Base-by-base conservation (phyloP, 495 filamentous ascomycete species). In the Melanomma pulvis-pyrius region DNA sequence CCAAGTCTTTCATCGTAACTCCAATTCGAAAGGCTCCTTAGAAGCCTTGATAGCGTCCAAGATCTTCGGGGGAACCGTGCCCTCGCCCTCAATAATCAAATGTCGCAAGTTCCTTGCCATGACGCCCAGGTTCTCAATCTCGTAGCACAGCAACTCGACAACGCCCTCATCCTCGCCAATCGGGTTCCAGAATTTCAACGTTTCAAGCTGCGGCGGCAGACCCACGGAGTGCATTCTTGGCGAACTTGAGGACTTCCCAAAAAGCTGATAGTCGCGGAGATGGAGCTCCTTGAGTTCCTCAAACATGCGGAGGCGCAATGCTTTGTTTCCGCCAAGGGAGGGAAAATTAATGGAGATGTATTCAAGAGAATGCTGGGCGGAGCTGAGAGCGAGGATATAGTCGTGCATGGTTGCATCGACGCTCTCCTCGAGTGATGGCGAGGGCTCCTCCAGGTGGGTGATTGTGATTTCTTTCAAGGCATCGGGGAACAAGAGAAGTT, bases 381-480 rank as follows among this genome's bases (percentile, higher is more conserved):
- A 62, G 22, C 51, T 52, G 19, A 62, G 26, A 5, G 59, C 59
- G 9, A 54, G 13, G 22, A 62, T 32, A 30, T 62, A 62, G 32
- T 62, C 59, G 21, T 48, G 46, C 13, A 62, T 53, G 28, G 51
- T 62, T 2, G 39, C 39, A 22, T 62, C 59, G 34, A n/a, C 17
- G 13, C 46, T 62, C 21, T 62, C 59, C 32, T 62, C 59, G 17
- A 62, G 59, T 6, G 28, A 13, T 6, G 59, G 59, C 11, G 12
- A 12, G 15, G 59, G 59, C 32, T 62, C 59, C 15, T 62, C 59
- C 28, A 22, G 51, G 15, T 62, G 59, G 4, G 49, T 62, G 46
- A 62, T 62, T 25, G 51, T 48, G 32, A 62, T 53, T 22, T 62
- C 59, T 24, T 62, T 48, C 28, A 62, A 21, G n/a, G 59, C 59